Conservation (phyloP, 139 green algal species). For the Auxenochlorella pyrenoidosa region DNA sequence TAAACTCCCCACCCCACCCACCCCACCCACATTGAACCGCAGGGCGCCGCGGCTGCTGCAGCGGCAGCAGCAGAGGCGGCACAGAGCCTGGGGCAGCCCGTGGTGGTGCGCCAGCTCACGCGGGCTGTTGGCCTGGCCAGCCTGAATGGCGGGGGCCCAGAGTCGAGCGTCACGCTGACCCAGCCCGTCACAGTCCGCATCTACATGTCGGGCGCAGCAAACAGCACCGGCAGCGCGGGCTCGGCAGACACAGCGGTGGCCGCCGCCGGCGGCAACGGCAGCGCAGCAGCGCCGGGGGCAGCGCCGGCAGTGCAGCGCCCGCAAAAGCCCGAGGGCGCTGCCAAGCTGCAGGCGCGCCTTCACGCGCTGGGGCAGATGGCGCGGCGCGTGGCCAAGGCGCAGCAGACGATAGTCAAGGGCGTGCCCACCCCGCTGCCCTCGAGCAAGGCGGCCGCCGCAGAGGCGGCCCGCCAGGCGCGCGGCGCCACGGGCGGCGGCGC, state of each 20-base stretch:
- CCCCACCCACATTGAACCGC: background rate
- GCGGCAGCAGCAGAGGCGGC: background rate
- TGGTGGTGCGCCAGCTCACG: constrained; percentile 34
- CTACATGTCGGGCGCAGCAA: constrained; percentile 33
- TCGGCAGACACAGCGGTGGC: background rate
- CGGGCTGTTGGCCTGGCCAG: constrained; percentile 15
- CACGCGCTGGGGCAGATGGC: constrained; percentile 34
- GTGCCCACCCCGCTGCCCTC: constrained; percentile 45
- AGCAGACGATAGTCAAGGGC: constrained; percentile 47
- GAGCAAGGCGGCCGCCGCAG: background rate
- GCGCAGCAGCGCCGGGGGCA: background rate
- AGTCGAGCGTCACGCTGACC: constrained; percentile 5
- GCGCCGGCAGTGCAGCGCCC: no score
- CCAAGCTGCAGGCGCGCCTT: constrained; percentile 8
- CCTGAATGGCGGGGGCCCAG: background rate
- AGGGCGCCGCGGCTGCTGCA: background rate
- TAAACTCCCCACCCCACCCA: no score
- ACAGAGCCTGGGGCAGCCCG: constrained; percentile 10
- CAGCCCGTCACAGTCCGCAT: constrained; percentile 38
- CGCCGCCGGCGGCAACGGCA: background rate
- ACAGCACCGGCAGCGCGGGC: constrained; percentile 9
- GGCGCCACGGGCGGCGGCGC: background rate
- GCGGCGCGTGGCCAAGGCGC: constrained; percentile 29
- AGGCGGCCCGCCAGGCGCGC: constrained; percentile 10
- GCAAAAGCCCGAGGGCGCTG: no score